Base-by-base conservation (phyloP, 768 basidiomycete species). In the Suillus brevipes region DNA sequence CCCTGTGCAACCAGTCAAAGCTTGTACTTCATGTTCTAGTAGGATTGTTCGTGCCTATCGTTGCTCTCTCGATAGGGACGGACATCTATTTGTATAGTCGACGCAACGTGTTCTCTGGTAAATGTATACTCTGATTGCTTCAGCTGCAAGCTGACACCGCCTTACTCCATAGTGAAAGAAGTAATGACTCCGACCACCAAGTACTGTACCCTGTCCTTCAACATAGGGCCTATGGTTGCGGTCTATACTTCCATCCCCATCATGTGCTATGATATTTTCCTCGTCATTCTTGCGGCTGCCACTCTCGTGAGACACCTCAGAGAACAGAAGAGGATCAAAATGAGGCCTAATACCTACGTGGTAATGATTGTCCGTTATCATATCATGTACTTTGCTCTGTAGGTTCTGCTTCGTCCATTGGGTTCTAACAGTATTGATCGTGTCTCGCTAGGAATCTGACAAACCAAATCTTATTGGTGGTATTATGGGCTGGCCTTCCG, bases 311-410 rank as follows among this genome's bases (percentile, higher is more conserved):
- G 12, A 42, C 58, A 59, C 40, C 14, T 28, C 1, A 20, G 10
- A 28, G 58, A 59, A 31, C 58, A 28, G 40, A 42, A 40, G 28
- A 18, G 2, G 3, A 28, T 59, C 25, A 20, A 40, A 28, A 40
- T 59, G 58, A 59, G 3, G 58, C 58, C 58, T 20, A 59, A 59
- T 42, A 31, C 40, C 40, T 59, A 59, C 28, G 31, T 59, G 40
- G 9, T 59, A 7, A 42, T 31, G 58, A 59, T 59, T 9, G 58
- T 59, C 25, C 38, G 28, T 4, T 59, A 43, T 28, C 58, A 59
- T 31, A 59, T 59, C 40, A 12, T 59, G 10, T 38, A 31, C 40
- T 59, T 59, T 10, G 42, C 20, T 18, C 12, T 59, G 58, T 59
- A 31, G 42, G 58, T 59, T 28, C 10, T 8, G 2, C 18, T 23